Conservation (phyloP, 192 early-diverging fungal genomes). For the Rhizophagus prolifer region DNA sequence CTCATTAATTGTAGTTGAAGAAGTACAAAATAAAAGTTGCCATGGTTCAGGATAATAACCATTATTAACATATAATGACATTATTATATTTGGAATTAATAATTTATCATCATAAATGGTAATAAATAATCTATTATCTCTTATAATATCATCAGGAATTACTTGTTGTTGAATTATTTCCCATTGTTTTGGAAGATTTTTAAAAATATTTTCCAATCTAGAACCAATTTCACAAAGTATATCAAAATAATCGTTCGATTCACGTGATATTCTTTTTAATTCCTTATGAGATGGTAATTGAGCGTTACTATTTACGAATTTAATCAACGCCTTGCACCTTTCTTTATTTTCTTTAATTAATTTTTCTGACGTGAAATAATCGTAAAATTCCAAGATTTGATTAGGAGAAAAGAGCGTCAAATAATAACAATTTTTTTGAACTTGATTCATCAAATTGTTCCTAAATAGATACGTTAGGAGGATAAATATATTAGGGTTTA, state of each 20-base stretch:
- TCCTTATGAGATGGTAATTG: not conserved
- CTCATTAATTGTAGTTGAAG: conserved; percentile 30
- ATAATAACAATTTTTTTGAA: conserved; percentile 28
- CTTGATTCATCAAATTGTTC: not conserved
- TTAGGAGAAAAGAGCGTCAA: conserved; percentile 21
- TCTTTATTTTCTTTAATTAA: not conserved
- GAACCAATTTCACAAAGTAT: conserved; percentile 3
- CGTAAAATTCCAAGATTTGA: conserved; percentile 27
- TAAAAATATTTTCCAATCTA: conserved; percentile 5
- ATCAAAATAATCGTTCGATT: not conserved
- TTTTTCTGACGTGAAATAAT: conserved; percentile 18
- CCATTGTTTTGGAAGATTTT: not conserved
- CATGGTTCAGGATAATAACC: conserved; percentile 23
- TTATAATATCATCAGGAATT: conserved; percentile 5
- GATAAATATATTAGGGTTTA: no score
- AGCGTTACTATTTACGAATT: conserved; percentile 9
- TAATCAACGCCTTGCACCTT: conserved; percentile 8
- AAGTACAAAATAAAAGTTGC: conserved; percentile 26
- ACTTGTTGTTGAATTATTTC: not conserved
- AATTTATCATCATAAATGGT: conserved; percentile 16
- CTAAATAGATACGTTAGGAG: no score
- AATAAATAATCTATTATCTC: conserved; percentile 15
- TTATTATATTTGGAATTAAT: conserved; percentile 18
- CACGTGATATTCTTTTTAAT: not conserved
- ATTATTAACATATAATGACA: conserved; percentile 30